These are phyloP conservation scores for Tolypocladium inflatum DNA, from an alignment of 2,329 filamentous ascomycete species.

Conservation along the genomic window DNA sequence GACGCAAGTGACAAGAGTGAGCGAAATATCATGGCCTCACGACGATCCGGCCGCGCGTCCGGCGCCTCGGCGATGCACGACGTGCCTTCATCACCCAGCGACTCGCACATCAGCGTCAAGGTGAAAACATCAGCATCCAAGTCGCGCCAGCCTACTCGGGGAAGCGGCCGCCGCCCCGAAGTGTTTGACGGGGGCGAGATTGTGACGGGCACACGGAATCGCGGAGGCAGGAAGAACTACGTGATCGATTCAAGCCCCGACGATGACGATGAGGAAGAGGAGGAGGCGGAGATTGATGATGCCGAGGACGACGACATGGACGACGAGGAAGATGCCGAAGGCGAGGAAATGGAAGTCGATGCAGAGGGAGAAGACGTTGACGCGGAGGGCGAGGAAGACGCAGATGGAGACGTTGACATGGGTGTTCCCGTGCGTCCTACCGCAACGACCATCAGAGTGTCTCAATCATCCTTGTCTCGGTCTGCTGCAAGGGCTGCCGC, in stretches of 20 bases:
- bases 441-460: slow-evolving; percentile 36
- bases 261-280: slow-evolving; percentile 33
- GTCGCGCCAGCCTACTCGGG: slow-evolving; percentile 39
- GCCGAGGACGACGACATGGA: slow-evolving; percentile 26
- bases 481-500: slow-evolving; percentile 21
- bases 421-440: slow-evolving; percentile 23
- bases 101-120: slow-evolving; percentile 35
- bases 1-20: slow-evolving; percentile 25
- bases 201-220: slow-evolving; percentile 40
- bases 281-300: slow-evolving; percentile 32
- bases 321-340: slow-evolving; percentile 31
- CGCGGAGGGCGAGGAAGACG: slow-evolving; percentile 35
- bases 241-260: slow-evolving; percentile 46
- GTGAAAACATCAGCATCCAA: slow-evolving; percentile 43
- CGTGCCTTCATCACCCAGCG: slow-evolving; percentile 36
- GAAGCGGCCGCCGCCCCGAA: slow-evolving; percentile 24
- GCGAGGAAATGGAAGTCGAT: slow-evolving; percentile 34
- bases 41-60: slow-evolving; percentile 38
- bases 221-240: slow-evolving; percentile 49
- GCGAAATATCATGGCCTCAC: slow-evolving; percentile 38
- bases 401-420: slow-evolving; percentile 37
- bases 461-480: slow-evolving; percentile 27
- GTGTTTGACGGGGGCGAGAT: slow-evolving; percentile 36
- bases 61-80: slow-evolving; percentile 33
- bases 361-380: slow-evolving; percentile 36